Evolutionary conservation across 2,329 filamentous ascomycete species (phyloP), one percentile per base, ranked within the genome.

Genomic region (Fonsecaea multimorphosa): DNA sequence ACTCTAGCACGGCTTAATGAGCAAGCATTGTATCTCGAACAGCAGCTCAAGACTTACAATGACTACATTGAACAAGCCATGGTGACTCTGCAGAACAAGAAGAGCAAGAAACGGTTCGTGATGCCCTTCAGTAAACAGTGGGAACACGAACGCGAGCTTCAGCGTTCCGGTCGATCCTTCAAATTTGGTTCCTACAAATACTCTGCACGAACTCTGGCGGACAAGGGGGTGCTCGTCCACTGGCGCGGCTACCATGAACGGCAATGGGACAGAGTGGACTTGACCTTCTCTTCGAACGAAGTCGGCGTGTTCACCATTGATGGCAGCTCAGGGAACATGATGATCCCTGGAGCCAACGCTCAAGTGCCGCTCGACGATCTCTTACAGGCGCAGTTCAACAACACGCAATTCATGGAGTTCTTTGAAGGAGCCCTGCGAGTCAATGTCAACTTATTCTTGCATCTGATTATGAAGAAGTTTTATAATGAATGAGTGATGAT

Each of bases 51-150:
- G 84, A 95, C 90, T 70, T 99, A 99, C 81, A 97, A 99, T 76
- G 93, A 99, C 80, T 99, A 99, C 79, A 97, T 99, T 75, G 96
- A 99, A 81, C 93, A 97, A 78, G 94, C 95, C 56, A 97, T 99
- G 92, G 86, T 93, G 66, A 99, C 96, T 3, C 84, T 99, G 65
- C 95, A 98, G 78, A 97, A 91, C 80, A 96, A 97, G 79, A 97
- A 97, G 80, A 93, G 90, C 68, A 96, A 96, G 82, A 96, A 96
- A 78, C 87, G 91, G 60, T 97, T 97, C 84, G 85, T 97, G 63
- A 86, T 99, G 77, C 95, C 95, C 14, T 99, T 99, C 78, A 97
- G 94, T 27, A 96, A 96, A 75, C 95, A 99, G 78, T 99, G 97
- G 87, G 96, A 97, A 78, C 95, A 99, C 79, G 93, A 98, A 81